These are phyloP conservation scores for Colletotrichum filicis DNA, from an alignment of 2,329 filamentous ascomycete genomes.

Conservation along the genomic window DNA sequence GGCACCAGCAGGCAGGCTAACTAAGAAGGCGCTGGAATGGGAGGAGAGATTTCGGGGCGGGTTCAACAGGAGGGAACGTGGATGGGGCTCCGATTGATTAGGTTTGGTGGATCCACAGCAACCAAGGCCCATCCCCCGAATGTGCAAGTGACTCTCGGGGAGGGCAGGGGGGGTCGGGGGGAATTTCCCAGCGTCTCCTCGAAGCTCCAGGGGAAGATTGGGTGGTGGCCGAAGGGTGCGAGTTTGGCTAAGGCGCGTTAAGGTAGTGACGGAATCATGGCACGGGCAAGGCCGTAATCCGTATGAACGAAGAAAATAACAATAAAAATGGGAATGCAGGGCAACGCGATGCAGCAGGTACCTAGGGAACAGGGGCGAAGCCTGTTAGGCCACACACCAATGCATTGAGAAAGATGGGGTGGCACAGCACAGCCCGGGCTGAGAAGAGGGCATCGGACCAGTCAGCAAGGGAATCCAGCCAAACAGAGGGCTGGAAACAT, in stretches of 20 bases:
- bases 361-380: slow-evolving; percentile 21
- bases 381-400: slow-evolving; percentile 22
- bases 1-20: background rate
- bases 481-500: background rate
- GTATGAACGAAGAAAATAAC: background rate
- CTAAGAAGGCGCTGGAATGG: slow-evolving; percentile 28
- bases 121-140: slow-evolving; percentile 23
- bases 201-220: background rate
- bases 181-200: background rate
- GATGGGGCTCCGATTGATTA: slow-evolving; percentile 32
- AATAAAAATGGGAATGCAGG: slow-evolving; percentile 20
- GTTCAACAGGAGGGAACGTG: slow-evolving; percentile 26
- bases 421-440: slow-evolving; percentile 25
- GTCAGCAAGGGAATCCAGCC: background rate
- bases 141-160: slow-evolving; percentile 1
- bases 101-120: slow-evolving; percentile 31
- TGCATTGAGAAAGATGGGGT: slow-evolving; percentile 24
- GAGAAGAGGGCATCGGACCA: slow-evolving; percentile 5
- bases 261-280: slow-evolving; percentile 18
- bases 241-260: background rate
- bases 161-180: background rate
- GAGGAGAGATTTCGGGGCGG: slow-evolving; percentile 20
- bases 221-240: background rate
- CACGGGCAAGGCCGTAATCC: background rate
- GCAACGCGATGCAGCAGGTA: slow-evolving; percentile 3